Evolutionary conservation across 2,329 filamentous ascomycete genomes (phyloP), one percentile per base, ranked within the genome.

Genomic region (Pseudopyricularia javanii): DNA sequence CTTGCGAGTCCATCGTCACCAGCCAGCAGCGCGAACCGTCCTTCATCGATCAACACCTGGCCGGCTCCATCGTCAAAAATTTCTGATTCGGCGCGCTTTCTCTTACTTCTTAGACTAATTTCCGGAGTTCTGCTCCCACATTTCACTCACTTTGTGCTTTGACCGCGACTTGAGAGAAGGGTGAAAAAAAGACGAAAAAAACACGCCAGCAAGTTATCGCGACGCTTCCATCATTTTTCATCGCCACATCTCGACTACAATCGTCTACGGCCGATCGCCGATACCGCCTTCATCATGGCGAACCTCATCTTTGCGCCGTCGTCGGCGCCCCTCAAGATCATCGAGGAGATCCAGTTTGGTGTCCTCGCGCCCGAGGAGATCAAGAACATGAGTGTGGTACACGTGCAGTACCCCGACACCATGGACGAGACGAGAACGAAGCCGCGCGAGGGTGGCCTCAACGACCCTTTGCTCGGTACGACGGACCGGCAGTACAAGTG

Each of bases 261-360:
- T 24, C 20, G 24, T 15, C 3, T 22, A 34, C 49, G 33, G 33
- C 32, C 33, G 32, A 37, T 37, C 20, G 32, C 22, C 35, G 32
- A 34, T n/a, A 34, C 20, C 4, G 37, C 60, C 65, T 68, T 67
- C 72, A 88, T 64, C 65, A 95, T 98, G 93, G 81, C 91, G 74
- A 95, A 94, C 73, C 84, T 91, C 61, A 85, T 85, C 68, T 95
- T 95, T 66, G 79, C 86, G 66, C 88, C 90, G 72, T 95, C 88
- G 68, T 91, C 87, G 80, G 91, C 88, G 81, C 91, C 91, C 70
- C 80, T 97, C 80, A 91, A 93, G 78, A 95, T 87, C 60, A 91
- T 98, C 64, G 86, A 96, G 79, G 94, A 98, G 79, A 95, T 98
- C 63, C 94, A 98, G 77, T 98, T 98, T 67, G 93, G 93, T 66